Percentiles rank a stretch among this genome's conserved stretches.
phyloP scores from a whole-genome alignment of 2,329 filamentous ascomycete species.

The Scedosporium minutisporum region DNA sequence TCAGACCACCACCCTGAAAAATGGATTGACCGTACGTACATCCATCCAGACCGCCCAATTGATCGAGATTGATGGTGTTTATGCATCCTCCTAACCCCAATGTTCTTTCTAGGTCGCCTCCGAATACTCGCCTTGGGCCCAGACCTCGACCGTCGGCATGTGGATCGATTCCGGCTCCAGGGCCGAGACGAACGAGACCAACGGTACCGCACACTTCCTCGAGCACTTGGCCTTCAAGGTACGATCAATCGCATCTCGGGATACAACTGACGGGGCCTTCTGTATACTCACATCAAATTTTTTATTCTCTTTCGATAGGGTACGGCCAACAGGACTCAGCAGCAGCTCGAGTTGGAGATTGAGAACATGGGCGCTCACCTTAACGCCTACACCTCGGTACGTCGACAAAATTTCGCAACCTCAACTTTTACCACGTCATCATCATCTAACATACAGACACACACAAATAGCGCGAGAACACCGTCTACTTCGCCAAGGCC shows the following conservation, averaged over 20 bases:
- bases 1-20: conserved; percentile 91
- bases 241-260: conserved; percentile 16
- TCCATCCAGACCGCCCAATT: conserved; percentile 15
- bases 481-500: conserved; percentile 98
- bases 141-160: conserved; percentile 95
- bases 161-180: conserved; percentile 99
- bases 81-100: conserved; percentile 2
- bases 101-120: conserved; percentile 69
- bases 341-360: conserved; percentile 97
- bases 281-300: conserved; percentile 6
- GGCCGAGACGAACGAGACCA: conserved; percentile 96
- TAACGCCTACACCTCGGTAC: conserved; percentile 98
- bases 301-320: conserved; percentile 44
- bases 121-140: conserved; percentile 94
- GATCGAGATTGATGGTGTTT: conserved; percentile 6
- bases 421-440: background rate
- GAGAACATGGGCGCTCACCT: conserved; percentile 99
- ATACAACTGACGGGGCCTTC: background rate
- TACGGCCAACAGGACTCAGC: conserved; percentile 86
- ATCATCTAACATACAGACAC: conserved; percentile 4
- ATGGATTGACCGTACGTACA: conserved; percentile 79
- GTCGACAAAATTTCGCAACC: conserved; percentile 23
- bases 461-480: conserved; percentile 76
- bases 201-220: conserved; percentile 98
- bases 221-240: conserved; percentile 99